These are phyloP conservation scores for Selaginella tamariscina DNA, from an alignment of 75 land plant species.

Conservation along the genomic window DNA sequence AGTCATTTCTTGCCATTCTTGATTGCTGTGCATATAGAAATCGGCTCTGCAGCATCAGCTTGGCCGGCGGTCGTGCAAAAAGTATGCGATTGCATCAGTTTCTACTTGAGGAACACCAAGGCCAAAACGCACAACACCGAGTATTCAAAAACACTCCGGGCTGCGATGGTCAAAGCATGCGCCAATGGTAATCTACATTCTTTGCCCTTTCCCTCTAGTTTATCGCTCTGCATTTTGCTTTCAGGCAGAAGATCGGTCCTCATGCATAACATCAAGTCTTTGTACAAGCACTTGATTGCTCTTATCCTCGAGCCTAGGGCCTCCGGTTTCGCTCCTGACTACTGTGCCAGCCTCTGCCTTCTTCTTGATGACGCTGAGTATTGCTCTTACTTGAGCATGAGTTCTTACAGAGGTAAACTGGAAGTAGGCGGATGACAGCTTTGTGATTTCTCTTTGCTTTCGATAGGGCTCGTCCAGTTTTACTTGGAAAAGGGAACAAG, in stretches of 20 bases:
- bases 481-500: neutral
- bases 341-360: neutral
- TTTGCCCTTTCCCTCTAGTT: too few species aligned
- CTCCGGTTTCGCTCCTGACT: neutral
- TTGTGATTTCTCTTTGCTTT: too few species aligned
- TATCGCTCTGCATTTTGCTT: too few species aligned
- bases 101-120: neutral
- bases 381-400: neutral
- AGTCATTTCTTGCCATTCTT: neutral
- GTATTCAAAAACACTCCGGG: neutral
- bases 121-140: neutral
- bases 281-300: neutral
- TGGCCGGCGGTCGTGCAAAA: neutral
- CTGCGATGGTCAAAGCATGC: neutral
- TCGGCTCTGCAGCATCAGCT: neutral
- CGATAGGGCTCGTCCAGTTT: neutral
- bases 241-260: neutral
- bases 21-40: neutral
- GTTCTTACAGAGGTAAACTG: neutral
- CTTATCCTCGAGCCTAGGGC: neutral
- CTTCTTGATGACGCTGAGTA: neutral
- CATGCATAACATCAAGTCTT: neutral
- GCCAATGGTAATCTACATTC: neutral
- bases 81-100: neutral
- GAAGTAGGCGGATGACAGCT: too few species aligned